Evolutionary conservation across 805 yeast genomes (phyloP).

Genomic region (Pichia nakasei): DNA sequence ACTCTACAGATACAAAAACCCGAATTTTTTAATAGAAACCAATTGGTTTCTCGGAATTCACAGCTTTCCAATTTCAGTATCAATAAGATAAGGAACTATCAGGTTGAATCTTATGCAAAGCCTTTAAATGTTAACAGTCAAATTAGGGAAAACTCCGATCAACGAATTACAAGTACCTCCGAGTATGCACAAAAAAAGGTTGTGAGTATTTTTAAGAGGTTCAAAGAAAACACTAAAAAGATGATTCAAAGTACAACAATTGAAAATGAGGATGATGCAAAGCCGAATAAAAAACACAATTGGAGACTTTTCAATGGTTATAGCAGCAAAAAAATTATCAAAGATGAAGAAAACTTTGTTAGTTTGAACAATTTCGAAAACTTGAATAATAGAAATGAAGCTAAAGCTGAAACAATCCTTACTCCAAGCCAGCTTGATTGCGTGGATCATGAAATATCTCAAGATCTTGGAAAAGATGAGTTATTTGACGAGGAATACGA

Average conservation of each 20-base stretch:
- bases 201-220: neutral
- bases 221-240: neutral
- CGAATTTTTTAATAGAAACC: neutral
- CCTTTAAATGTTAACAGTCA: neutral
- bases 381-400: constrained; percentile 1
- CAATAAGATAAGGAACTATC: neutral
- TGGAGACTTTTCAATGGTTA: constrained; percentile 4
- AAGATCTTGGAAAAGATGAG: neutral
- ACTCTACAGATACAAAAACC: constrained; percentile 1
- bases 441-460: no score
- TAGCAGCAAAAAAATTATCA: neutral
- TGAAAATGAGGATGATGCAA: neutral
- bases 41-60: neutral
- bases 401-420: neutral
- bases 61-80: neutral
- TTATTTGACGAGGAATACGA: neutral
- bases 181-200: neutral
- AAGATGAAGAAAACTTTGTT: no score
- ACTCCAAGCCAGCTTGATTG: neutral
- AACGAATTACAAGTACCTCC: neutral
- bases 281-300: neutral
- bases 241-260: neutral
- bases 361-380: neutral
- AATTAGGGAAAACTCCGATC: neutral
- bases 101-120: neutral